phyloP scores from a whole-genome alignment of 2,329 filamentous ascomycete species.

The Thermothelomyces thermophilus region DNA sequence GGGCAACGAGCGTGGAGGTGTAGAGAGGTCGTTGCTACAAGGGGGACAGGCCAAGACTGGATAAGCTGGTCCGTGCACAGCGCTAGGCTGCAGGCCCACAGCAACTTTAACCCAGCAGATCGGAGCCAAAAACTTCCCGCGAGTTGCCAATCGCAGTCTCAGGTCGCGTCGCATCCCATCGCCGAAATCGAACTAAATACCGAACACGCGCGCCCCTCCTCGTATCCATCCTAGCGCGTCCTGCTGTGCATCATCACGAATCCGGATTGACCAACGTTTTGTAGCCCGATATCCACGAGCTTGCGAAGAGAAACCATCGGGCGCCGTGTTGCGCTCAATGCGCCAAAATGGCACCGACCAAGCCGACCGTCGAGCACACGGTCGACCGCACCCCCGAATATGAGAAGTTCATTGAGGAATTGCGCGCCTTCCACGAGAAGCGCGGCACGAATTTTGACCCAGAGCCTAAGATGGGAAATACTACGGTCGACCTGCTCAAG shows the following conservation, averaged over 20 bases:
- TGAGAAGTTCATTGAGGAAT: slow-evolving; percentile 67
- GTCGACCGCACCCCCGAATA: slow-evolving; percentile 64
- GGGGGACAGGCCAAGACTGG: no score
- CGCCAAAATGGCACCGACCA: slow-evolving; percentile 31
- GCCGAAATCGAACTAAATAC: background rate
- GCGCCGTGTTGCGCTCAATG: slow-evolving; percentile 17
- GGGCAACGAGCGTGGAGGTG: no score
- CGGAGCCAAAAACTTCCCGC: slow-evolving; percentile 13
- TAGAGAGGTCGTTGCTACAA: no score
- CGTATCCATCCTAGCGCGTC: slow-evolving; percentile 1
- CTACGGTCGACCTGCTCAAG: slow-evolving; percentile 68
- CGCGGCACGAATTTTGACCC: slow-evolving; percentile 73
- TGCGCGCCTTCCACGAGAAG: slow-evolving; percentile 68
- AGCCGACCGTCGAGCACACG: slow-evolving; percentile 29
- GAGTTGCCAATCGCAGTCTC: slow-evolving; percentile 10
- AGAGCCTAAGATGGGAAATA: slow-evolving; percentile 72
- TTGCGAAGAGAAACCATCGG: background rate
- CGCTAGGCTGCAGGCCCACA: slow-evolving; percentile 6
- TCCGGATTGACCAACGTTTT: background rate
- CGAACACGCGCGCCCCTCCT: background rate
- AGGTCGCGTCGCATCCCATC: slow-evolving; percentile 17
- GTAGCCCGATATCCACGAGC: background rate
- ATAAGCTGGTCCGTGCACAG: slow-evolving; percentile 11
- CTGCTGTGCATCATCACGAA: background rate
- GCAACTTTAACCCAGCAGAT: slow-evolving; percentile 1